A percentile compares a stretch with the other conserved stretches of the same genome.
Conservation (phyloP, 2,329 filamentous ascomycete species). For the Keithomyces neogunnii region DNA sequence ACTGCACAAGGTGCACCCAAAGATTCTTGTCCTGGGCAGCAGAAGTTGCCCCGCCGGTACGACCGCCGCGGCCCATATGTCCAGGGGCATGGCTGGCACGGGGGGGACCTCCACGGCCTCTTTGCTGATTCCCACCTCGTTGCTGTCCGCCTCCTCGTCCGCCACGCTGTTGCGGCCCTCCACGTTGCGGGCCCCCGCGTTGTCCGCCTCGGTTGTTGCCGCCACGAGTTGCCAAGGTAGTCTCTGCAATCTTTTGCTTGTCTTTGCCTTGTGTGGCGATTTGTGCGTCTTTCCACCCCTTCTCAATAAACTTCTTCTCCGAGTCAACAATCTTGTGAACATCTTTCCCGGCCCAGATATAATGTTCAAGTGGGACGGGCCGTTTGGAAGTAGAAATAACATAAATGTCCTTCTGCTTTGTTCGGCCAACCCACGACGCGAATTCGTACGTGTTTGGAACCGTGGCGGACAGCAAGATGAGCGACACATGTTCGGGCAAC, state of each 20-base stretch:
- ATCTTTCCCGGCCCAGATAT: constrained; percentile 86
- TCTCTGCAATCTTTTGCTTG: constrained; percentile 48
- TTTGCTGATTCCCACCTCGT: constrained; percentile 43
- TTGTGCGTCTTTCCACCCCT: constrained; percentile 92
- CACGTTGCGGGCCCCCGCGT: constrained; percentile 34
- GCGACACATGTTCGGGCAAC: constrained; percentile 91
- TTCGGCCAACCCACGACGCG: constrained; percentile 94
- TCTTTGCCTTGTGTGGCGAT: constrained; percentile 73
- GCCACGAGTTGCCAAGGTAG: constrained; percentile 26
- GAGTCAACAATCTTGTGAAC: constrained; percentile 93
- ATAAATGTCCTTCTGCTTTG: constrained; percentile 98
- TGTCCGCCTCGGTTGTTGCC: constrained; percentile 27
- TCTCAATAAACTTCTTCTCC: constrained; percentile 84
- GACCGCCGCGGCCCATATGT: constrained; percentile 83
- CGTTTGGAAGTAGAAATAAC: constrained; percentile 96
- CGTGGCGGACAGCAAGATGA: constrained; percentile 91
- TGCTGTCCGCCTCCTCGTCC: constrained; percentile 21
- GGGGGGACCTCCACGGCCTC: constrained; percentile 43
- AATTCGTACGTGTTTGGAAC: constrained; percentile 98
- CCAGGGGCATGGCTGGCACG: constrained; percentile 58
- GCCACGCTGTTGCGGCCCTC: constrained; percentile 35
- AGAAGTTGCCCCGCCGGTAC: constrained; percentile 77
- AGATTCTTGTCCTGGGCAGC: constrained; percentile 92
- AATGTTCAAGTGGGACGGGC: constrained; percentile 91
- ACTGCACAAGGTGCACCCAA: constrained; percentile 93